These are phyloP conservation scores for Arthrobotrys sphaeroides DNA, from an alignment of 2,329 filamentous ascomycete species.

Conservation along the genomic window DNA sequence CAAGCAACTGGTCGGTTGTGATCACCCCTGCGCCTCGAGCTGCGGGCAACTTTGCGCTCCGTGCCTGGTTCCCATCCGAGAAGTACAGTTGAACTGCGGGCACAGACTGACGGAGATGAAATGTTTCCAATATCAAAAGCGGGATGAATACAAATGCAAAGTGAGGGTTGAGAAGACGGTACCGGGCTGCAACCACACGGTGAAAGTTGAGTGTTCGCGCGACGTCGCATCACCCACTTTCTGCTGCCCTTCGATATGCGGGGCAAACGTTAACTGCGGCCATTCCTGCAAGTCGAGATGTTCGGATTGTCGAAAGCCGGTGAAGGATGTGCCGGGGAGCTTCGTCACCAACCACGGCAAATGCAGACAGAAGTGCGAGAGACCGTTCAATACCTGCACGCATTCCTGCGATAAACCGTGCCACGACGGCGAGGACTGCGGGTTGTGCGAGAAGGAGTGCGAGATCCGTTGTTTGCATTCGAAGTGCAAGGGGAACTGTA, in stretches of 20 bases:
- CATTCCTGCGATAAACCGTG: constrained; percentile 68
- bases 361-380: constrained; percentile 66
- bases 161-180: constrained; percentile 64
- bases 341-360: constrained; percentile 63
- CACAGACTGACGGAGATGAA: constrained; percentile 50
- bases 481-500: constrained; percentile 67
- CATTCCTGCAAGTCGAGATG: constrained; percentile 68
- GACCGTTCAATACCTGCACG: constrained; percentile 67
- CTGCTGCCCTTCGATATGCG: constrained; percentile 66
- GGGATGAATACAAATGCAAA: constrained; percentile 65
- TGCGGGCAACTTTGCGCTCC: constrained; percentile 58
- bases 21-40: constrained; percentile 60
- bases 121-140: constrained; percentile 64
- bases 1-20: constrained; percentile 58
- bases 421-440: constrained; percentile 66
- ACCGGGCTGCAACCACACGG: constrained; percentile 67
- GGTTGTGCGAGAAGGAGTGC: constrained; percentile 65
- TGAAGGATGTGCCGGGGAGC: no score
- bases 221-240: constrained; percentile 64
- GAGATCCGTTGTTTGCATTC: constrained; percentile 69
- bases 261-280: constrained; percentile 66
- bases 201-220: constrained; percentile 65
- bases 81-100: constrained; percentile 54
- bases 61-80: constrained; percentile 42
- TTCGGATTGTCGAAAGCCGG: constrained; percentile 63